Conservation (phyloP, 192 early-diverging fungal species). For the Entophlyctis luteolus region DNA sequence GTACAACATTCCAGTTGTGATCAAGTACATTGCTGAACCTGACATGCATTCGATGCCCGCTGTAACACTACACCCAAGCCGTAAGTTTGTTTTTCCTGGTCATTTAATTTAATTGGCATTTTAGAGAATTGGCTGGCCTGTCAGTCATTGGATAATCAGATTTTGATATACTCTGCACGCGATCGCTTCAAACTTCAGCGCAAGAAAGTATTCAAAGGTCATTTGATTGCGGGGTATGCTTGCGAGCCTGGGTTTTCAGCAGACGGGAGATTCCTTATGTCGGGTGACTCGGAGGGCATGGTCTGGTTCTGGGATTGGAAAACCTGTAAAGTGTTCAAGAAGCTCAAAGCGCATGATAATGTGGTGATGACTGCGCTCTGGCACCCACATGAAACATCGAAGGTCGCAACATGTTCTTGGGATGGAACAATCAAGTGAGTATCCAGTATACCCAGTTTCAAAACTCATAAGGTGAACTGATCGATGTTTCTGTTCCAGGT, state of each 20-base stretch:
- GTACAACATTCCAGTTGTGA: conserved; percentile 95
- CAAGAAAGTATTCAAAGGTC: conserved; percentile 89
- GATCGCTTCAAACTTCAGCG: conserved; percentile 83
- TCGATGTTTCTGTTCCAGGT: background rate
- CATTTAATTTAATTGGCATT: background rate
- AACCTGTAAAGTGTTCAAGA: conserved; percentile 74
- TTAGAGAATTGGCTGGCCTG: conserved; percentile 90
- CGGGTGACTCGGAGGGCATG: conserved; percentile 88
- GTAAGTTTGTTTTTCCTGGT: conserved; percentile 49
- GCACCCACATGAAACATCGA: conserved; percentile 91
- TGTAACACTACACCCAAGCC: conserved; percentile 79
- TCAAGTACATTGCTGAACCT: conserved; percentile 95
- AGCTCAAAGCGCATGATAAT: conserved; percentile 87
- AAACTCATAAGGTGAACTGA: background rate
- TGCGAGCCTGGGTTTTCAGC: conserved; percentile 91
- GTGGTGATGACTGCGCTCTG: conserved; percentile 89
- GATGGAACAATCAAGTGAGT: conserved; percentile 94
- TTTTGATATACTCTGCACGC: conserved; percentile 80
- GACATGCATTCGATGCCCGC: conserved; percentile 96
- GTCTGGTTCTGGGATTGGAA: conserved; percentile 99
- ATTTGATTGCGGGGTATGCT: conserved; percentile 93
- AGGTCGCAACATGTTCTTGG: conserved; percentile 91
- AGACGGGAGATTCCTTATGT: conserved; percentile 81
- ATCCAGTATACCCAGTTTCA: background rate
- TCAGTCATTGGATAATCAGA: conserved; percentile 94